A percentile compares a stretch with the other conserved stretches of the same genome.
Conservation (phyloP, 2,329 filamentous ascomycete genomes). For the Anthostomella pinea region DNA sequence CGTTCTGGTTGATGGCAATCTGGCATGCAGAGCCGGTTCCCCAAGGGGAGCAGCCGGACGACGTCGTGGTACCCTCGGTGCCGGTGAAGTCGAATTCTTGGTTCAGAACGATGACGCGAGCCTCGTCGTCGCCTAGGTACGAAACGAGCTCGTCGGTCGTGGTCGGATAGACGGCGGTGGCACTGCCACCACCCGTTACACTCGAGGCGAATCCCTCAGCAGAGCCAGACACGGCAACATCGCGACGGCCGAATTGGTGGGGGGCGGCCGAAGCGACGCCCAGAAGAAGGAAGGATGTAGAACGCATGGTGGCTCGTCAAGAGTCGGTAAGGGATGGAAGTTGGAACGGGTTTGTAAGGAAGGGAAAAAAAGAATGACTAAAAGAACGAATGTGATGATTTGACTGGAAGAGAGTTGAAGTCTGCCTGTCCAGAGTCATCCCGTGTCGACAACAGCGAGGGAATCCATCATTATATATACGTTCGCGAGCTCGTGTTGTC, state of each 20-base stretch:
- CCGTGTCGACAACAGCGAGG: no score
- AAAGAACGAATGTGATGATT: neutral
- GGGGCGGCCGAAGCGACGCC: slow-evolving; percentile 1
- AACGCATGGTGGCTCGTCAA: slow-evolving; percentile 4
- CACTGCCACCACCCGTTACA: slow-evolving; percentile 57
- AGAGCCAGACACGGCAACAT: slow-evolving; percentile 32
- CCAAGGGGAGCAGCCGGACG: slow-evolving; percentile 56
- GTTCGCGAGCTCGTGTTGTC: no score
- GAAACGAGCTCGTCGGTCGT: slow-evolving; percentile 53
- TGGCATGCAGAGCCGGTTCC: slow-evolving; percentile 53
- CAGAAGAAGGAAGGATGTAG: slow-evolving; percentile 1
- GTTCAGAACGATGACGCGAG: slow-evolving; percentile 56
- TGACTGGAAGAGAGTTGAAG: neutral
- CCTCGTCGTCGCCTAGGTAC: slow-evolving; percentile 51
- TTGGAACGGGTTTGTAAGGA: neutral
- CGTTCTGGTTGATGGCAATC: slow-evolving; percentile 56
- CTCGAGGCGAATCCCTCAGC: slow-evolving; percentile 43
- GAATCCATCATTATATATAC: no score
- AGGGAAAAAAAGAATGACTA: neutral
- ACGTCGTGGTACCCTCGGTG: slow-evolving; percentile 49
- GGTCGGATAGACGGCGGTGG: slow-evolving; percentile 49
- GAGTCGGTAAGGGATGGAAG: neutral
- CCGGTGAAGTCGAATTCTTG: slow-evolving; percentile 54
- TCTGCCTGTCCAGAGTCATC: neutral
- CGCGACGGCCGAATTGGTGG: slow-evolving; percentile 8